Evolutionary conservation across 2,329 filamentous ascomycete species (phyloP), one percentile per base, ranked within the genome.

Genomic region (Claviceps citrina): DNA sequence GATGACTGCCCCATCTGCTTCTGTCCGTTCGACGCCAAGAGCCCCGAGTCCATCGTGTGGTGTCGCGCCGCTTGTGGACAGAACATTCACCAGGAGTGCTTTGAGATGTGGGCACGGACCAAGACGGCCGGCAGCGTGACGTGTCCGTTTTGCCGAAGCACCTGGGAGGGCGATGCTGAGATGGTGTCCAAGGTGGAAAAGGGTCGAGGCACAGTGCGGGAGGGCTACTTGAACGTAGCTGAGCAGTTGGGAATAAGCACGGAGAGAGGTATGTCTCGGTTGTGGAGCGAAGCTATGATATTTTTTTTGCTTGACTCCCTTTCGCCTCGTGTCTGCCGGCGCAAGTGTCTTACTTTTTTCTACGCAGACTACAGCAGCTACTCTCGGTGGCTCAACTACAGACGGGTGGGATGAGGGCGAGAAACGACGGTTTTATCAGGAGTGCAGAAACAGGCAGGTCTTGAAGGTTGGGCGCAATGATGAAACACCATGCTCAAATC

Each of bases 201-300:
- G 45, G 57, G 54, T 1, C 61, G 65, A 3, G 50, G 51, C 5
- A 44, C 58, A 0, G 63, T 61, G 19, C 50, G 51, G 1, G 73
- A 77, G 27, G 76, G 76, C 0, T 80, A 80, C 47, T 59, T 77
- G 35, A 79, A 79, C 51, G 67, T 80, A 3, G 74, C 71, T 1
- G 56, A 64, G 16, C 69, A 78, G 51, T 58, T 79, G n/a, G 76
- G 75, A 2, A 63, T 79, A 45, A 71, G 66, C 44, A 54, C 54
- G 0, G 43, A 53, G n/a, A 59, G 74, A 60, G 72, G 70, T 71
- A 55, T 26, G 59, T 50, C 5, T 9, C 12, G 16, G 4, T 32
- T 32, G 6, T 20, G 15, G 18, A 6, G 6, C 19, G n/a, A n/a
- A n/a, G n/a, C 19, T 12, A 28, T 22, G 34, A 7, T 5, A 18